Base-by-base conservation (phyloP, 179 eudicot genomes). In the Silene noctiflora region DNA sequence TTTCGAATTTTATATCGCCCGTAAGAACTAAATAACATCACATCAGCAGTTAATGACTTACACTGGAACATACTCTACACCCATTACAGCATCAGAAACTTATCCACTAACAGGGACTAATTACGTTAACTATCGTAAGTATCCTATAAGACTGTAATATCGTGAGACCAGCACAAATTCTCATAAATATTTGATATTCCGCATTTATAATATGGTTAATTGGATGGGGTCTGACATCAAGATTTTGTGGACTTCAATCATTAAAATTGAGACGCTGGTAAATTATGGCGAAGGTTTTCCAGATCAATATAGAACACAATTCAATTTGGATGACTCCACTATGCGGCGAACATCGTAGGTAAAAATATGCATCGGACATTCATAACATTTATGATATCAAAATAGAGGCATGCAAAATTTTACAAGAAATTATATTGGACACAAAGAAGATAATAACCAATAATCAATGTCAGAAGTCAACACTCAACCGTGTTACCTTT, bases 401-500 rank as follows among this genome's bases (percentile, higher is more conserved):
- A 42, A 29, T 16, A 46, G 70, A 61, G 21, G 42, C 44, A 29
- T 20, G 61, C 48, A 44, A 59, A 65, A 33, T 46, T 39, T 39
- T 39, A 39, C 35, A 39, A 39, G 44, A 39, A 39, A 39, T 6
- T 39, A 60, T 31, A 20, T 2, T 39, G 29, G 12, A 58, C 22
- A 33, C 16, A 76, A 56, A 39, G 53, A 78, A 44, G 31, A 22
- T 53, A 71, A 62, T 19, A 67, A 60, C 42, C 35, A 29, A 74
- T 14, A 35, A 20, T 64, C 25, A 35, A 74, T 33, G 69, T 69
- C 61, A 64, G 24, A 72, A 60, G 65, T 42, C 2, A 21, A 1
- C 21, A 64, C 59, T 16, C 59, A 14, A 16, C n/a, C 17, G 59
- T 53, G 69, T 55, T 60, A 91, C 97, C 89, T 81, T 91, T 79